phyloP scores from a whole-genome alignment of 345 rosid genomes.

The Acer negundo region DNA sequence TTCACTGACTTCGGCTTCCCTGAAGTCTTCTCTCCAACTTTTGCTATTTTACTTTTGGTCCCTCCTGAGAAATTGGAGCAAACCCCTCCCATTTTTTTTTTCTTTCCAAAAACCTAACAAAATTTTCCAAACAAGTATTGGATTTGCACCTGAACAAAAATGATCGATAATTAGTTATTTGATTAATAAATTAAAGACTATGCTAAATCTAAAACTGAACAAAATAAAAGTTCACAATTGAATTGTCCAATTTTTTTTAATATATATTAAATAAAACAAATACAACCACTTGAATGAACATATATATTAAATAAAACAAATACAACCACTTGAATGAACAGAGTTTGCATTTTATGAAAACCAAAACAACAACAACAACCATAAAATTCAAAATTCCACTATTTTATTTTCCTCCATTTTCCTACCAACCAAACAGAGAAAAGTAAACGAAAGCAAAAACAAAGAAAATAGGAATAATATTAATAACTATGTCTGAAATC shows the following conservation, averaged over 20 bases:
- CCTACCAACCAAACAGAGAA: slow-evolving; percentile 7
- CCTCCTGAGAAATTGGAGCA: slow-evolving; percentile 41
- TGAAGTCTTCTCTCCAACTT: slow-evolving; percentile 32
- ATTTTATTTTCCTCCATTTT: not conserved
- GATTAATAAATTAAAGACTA: too few species aligned
- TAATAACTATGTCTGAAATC: not conserved
- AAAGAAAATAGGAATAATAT: not conserved
- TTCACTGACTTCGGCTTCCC: slow-evolving; percentile 42
- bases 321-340: not conserved
- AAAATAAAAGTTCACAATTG: not conserved
- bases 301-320: not conserved
- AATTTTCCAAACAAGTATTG: not conserved
- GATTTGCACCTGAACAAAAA: slow-evolving; percentile 9
- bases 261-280: not conserved
- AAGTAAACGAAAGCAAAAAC: not conserved
- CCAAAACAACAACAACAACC: too few species aligned
- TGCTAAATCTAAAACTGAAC: not conserved
- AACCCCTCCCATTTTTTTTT: slow-evolving; percentile 68
- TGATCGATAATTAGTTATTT: not conserved
- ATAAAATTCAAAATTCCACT: not conserved
- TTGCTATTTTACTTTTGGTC: slow-evolving; percentile 22
- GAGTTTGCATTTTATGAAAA: not conserved
- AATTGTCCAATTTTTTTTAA: not conserved
- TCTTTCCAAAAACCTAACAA: slow-evolving; percentile 14
- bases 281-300: not conserved